Evolutionary conservation across 1,284 basidiomycete species (phyloP).

Genomic region (Cerioporus squamosus): DNA sequence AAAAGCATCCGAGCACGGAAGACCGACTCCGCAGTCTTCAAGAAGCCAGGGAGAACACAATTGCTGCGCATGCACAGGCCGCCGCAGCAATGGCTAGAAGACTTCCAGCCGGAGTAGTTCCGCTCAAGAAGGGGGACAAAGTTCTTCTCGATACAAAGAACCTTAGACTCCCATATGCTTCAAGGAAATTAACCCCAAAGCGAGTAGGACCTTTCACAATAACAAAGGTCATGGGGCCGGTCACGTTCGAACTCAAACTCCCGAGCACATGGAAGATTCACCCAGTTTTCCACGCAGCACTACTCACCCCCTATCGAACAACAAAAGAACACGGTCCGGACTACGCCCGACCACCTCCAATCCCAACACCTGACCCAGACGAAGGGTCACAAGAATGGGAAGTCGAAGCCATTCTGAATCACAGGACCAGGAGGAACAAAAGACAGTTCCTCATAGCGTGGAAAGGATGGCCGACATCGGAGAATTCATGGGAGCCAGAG

Average conservation of each 20-base stretch:
- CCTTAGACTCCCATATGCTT: not conserved
- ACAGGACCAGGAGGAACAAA: not conserved
- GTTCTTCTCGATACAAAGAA: constrained; percentile 8
- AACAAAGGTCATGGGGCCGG: not conserved
- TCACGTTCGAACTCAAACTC: not conserved
- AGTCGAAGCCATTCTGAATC: constrained; percentile 13
- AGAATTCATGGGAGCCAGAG: constrained; percentile 2
- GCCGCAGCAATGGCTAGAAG: not conserved
- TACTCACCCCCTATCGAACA: not conserved
- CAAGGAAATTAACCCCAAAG: constrained; percentile 1
- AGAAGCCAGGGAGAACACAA: not conserved
- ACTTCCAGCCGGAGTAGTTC: not conserved
- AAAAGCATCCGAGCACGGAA: not conserved
- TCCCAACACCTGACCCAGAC: not conserved
- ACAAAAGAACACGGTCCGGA: constrained; percentile 2
- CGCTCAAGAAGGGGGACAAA: constrained; percentile 4
- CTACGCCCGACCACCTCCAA: not conserved
- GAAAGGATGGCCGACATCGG: constrained; percentile 7
- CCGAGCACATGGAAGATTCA: constrained; percentile 15
- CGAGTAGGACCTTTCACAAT: constrained; percentile 2
- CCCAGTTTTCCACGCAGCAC: not conserved
- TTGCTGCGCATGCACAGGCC: not conserved
- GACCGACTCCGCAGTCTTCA: not conserved
- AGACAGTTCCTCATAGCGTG: constrained; percentile 16
- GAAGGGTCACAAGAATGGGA: constrained; percentile 2